Evolutionary conservation across 805 yeast species (phyloP), one percentile per base, ranked within the genome.

Genomic region (Metschnikowia peoriensis): DNA sequence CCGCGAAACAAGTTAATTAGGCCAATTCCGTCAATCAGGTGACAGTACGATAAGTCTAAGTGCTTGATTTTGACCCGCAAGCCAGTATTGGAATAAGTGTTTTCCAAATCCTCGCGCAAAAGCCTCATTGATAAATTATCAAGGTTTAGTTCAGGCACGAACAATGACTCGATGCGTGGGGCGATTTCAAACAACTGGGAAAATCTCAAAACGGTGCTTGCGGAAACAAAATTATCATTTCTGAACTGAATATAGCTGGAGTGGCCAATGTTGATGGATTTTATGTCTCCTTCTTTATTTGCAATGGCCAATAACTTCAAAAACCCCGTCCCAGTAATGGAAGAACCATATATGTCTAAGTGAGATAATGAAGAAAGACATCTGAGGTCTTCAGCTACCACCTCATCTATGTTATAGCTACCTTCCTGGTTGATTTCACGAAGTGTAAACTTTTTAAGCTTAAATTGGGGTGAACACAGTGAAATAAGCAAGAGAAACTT

Each of bases 41-140:
- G 54, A 47, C 73, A 67, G 44, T 69, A 72, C 49, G 77, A 72
- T n/a, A 75, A 50, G 54, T 75, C 78, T 15, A 73, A 51, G 1
- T 57, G 38, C n/a, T 58, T 58, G 28, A 75, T 58, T 2, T 52
- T 47, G 45, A 61, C 52, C 6, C 47, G 50, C 5, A 49, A 65
- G n/a, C 54, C 49, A 6, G 41, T 42, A 12, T 22, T 22, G 15
- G 40, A 29, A 32, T 44, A 44, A 0, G 34, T 17, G 12, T 54
- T 52, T 12, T 41, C 50, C 9, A 73, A 51, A 44, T 72, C 77
- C 6, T 56, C 54, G 35, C 61, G 51, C 37, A 75, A 66, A 32
- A 58, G 60, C 37, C 61, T 62, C 66, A 72, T 61, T 0, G 76
- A 61, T 5, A 64, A 61, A 50, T 68, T 68, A 50, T 75, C 78